Percentiles rank a stretch among this genome's conserved stretches.
Evolutionary conservation across 2,329 filamentous ascomycete genomes (phyloP).

Genomic region (Cyphellophora attinorum): DNA sequence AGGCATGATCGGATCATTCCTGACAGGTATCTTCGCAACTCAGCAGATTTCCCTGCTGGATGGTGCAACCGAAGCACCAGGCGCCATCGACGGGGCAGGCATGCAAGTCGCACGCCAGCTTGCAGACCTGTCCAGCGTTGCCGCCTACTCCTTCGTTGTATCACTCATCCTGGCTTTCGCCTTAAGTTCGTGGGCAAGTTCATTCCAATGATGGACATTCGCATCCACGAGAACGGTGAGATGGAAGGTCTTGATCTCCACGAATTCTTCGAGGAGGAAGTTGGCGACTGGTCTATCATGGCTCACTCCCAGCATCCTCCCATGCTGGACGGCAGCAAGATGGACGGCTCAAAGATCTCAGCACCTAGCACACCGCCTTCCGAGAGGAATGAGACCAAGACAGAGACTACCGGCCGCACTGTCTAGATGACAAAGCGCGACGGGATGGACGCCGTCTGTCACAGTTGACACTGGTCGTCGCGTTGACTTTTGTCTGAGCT

Average conservation of each 20-base stretch:
- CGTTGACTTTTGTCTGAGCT: too few species aligned
- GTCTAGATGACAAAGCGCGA: too few species aligned
- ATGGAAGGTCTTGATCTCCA: constrained; percentile 44
- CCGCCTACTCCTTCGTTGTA: constrained; percentile 42
- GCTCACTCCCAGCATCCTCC: background rate
- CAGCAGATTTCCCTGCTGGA: constrained; percentile 33
- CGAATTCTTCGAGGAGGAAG: constrained; percentile 48
- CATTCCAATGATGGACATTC: constrained; percentile 43
- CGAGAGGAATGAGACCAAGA: background rate
- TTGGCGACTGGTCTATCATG: constrained; percentile 38
- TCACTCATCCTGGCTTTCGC: constrained; percentile 42
- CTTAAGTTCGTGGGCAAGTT: constrained; percentile 32
- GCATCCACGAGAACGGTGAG: constrained; percentile 45
- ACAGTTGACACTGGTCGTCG: too few species aligned
- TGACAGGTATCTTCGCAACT: constrained; percentile 48
- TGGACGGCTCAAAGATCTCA: too few species aligned
- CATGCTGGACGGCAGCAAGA: background rate
- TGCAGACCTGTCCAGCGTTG: constrained; percentile 45
- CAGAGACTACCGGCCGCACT: background rate
- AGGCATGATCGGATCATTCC: constrained; percentile 47
- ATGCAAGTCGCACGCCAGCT: constrained; percentile 47
- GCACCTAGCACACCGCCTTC: background rate
- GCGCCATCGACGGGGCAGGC: constrained; percentile 47
- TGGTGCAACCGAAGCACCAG: constrained; percentile 32
- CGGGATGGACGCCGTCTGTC: too few species aligned